Evolutionary conservation across 305 asterid genomes (phyloP).

Genomic region (Fraxinus xanthoxyloides): DNA sequence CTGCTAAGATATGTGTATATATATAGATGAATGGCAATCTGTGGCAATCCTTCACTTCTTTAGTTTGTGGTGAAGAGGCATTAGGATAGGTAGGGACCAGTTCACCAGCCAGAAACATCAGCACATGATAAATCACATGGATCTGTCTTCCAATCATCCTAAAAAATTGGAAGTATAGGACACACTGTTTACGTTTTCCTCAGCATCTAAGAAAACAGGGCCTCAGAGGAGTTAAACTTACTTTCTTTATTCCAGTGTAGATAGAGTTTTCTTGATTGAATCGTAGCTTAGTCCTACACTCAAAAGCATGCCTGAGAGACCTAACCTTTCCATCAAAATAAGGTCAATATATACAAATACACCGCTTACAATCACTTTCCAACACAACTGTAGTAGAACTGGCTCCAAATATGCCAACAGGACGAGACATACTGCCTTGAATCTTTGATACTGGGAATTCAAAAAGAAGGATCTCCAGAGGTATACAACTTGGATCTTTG

Average conservation of each 20-base stretch:
- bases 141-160: constrained; percentile 10
- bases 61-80: background rate
- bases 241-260: too few species aligned
- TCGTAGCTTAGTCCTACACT: background rate
- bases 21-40: background rate
- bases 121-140: constrained; percentile 23
- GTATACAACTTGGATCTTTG: too few species aligned
- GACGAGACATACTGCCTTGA: too few species aligned
- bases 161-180: background rate
- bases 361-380: too few species aligned
- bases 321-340: too few species aligned
- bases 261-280: background rate
- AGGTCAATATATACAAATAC: too few species aligned
- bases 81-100: background rate
- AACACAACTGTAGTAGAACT: too few species aligned
- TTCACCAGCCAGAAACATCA: constrained; percentile 1
- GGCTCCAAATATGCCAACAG: too few species aligned
- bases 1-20: background rate
- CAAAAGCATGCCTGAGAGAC: too few species aligned
- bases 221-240: too few species aligned
- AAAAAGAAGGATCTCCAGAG: too few species aligned
- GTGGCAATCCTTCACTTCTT: background rate
- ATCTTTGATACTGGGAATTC: too few species aligned
- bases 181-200: background rate
- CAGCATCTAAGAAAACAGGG: background rate